Evolutionary conservation across 1,139 yeast genomes (phyloP), one percentile per base, ranked within the genome.

Genomic region (Suhomyces chickasaworum): DNA sequence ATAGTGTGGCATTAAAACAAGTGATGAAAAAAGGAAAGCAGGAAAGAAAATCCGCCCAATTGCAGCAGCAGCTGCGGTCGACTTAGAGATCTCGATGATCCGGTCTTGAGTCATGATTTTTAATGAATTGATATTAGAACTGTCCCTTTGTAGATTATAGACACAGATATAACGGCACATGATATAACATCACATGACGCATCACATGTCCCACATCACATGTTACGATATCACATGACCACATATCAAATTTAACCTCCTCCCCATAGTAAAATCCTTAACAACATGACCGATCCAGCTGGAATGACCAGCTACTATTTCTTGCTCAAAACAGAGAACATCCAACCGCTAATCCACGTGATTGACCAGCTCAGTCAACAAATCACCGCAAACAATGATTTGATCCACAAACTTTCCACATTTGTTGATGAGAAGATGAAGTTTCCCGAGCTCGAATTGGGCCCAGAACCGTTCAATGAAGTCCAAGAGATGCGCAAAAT

Each of bases 1-100:
- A 93, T 66, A 84, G 95, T 44, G 84, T 87, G 31, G 97, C 97
- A 1, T 78, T 93, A 66, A 90, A 91, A 64, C 97, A 87, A 65
- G 96, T 89, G 42, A 86, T 89, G 95, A 86, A 86, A 56, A 85
- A 84, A 67, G 95, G 95, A 12, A 83, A 86, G 57, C 84, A 85
- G 54, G 95, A 88, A 63, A 71, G 95, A 55, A 81, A 84, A 56
- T 66, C 75, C 45, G 90, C 90, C 10, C 74, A 68, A 48, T 47
- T 58, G 34, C 67, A 59, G 50, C 62, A 41, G 39, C 54, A 39
- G 41, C 44, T 18, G 34, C 33, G 32, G 8, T 15, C 22, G 22
- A 16, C 39, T 23, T 16, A 29, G 37, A 43, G 36, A 38, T 29
- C 35, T 36, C 15, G 33, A 36, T 33, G 32, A 18, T 31, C 27